A percentile compares a stretch with the other conserved stretches of the same genome.
Conservation (phyloP, 306 rosid species). For the Astragalus membranaceus region DNA sequence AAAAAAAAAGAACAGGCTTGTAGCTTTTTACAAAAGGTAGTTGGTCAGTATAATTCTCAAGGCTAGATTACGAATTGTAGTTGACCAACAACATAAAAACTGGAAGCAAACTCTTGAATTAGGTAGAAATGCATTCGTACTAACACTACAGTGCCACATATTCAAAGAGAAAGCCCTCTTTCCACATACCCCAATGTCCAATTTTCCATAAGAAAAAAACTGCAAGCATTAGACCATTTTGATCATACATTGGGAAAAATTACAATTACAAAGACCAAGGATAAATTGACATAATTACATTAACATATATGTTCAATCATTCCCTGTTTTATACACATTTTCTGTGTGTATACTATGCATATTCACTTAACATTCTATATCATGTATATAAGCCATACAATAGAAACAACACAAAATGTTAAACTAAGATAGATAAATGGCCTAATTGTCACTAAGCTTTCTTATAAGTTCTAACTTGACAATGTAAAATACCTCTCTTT, state of each 20-base stretch:
- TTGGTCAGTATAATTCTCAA: no score
- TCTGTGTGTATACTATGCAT: background rate
- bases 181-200: background rate
- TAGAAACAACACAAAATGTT: background rate
- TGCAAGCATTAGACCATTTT: background rate
- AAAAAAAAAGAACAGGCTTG: no score
- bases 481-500: no score
- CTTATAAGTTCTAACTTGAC: no score
- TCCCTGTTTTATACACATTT: background rate
- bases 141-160: background rate
- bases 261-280: background rate
- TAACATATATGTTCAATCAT: background rate
- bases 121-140: background rate
- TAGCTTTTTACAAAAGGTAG: no score
- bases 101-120: background rate
- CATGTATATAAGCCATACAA: no score
- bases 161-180: background rate
- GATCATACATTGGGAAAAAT: background rate
- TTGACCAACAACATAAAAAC: no score
- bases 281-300: background rate
- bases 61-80: no score
- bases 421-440: background rate
- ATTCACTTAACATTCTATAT: background rate
- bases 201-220: background rate
- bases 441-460: no score